Conservation (phyloP, 768 basidiomycete species). For the Leccinum truebloodii region DNA sequence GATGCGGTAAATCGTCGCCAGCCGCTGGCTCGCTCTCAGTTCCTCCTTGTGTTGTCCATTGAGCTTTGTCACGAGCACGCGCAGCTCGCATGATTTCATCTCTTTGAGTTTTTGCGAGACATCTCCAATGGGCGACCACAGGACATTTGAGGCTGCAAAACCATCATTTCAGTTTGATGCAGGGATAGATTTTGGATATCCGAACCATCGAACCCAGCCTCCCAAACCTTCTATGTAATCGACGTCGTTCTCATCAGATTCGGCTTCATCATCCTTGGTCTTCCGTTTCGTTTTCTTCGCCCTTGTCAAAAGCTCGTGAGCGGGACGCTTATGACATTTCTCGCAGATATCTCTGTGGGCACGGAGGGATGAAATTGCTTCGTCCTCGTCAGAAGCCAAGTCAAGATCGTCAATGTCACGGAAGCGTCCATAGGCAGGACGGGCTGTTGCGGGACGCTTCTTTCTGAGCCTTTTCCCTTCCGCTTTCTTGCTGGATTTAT, state of each 20-base stretch:
- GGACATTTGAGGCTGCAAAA: conserved; percentile 69
- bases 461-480: conserved; percentile 23
- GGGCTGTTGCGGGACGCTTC: conserved; percentile 37
- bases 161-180: conserved; percentile 10
- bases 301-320: conserved; percentile 52
- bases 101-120: conserved; percentile 62
- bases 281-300: conserved; percentile 42
- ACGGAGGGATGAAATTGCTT: conserved; percentile 55
- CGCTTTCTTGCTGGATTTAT: conserved; percentile 6
- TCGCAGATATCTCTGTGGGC: conserved; percentile 68
- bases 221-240: conserved; percentile 55
- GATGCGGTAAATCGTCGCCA: conserved; percentile 43
- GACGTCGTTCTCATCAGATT: conserved; percentile 50
- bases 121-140: conserved; percentile 75
- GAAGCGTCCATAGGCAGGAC: conserved; percentile 52
- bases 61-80: conserved; percentile 48
- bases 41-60: conserved; percentile 36
- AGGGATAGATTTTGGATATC: conserved; percentile 6
- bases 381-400: conserved; percentile 50
- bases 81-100: conserved; percentile 74
- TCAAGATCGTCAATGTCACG: conserved; percentile 43
- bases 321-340: conserved; percentile 63
- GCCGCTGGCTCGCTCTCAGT: conserved; percentile 19
- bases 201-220: conserved; percentile 85
- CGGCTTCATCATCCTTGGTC: conserved; percentile 46